Evolutionary conservation across 2,329 filamentous ascomycete genomes (phyloP).

Genomic region (Cercospora nicotianae): DNA sequence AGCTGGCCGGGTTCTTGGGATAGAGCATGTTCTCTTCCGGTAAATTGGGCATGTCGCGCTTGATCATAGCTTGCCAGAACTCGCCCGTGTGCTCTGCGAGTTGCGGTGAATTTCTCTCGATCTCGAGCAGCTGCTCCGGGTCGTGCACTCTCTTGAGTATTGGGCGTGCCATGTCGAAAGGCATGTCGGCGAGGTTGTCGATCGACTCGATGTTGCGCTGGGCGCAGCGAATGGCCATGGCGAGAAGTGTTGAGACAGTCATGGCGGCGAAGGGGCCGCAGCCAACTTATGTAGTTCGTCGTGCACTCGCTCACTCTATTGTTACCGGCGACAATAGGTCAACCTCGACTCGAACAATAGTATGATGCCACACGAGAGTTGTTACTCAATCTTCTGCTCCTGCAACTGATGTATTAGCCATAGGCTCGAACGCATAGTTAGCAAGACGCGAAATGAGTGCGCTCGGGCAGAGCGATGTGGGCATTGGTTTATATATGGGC

Average conservation of each 20-base stretch:
- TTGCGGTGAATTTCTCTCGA: conserved; percentile 77
- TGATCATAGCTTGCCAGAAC: conserved; percentile 78
- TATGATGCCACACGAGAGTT: neutral
- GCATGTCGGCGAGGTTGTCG: conserved; percentile 69
- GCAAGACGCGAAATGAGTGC: neutral
- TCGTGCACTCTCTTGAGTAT: conserved; percentile 72
- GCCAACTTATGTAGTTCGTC: neutral
- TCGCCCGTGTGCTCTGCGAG: conserved; percentile 68
- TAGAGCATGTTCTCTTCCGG: conserved; percentile 56
- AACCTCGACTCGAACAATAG: neutral
- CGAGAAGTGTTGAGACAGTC: conserved; percentile 40
- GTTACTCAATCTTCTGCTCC: neutral
- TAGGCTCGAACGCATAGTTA: neutral
- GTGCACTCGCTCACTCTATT: conserved; percentile 9
- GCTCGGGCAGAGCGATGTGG: neutral
- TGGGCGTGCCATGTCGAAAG: conserved; percentile 64
- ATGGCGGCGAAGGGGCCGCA: conserved; percentile 21
- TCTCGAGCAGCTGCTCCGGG: conserved; percentile 67
- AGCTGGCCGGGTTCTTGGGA: conserved; percentile 66
- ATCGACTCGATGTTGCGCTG: conserved; percentile 52
- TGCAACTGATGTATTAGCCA: neutral
- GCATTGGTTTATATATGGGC: neutral
- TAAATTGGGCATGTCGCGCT: conserved; percentile 70
- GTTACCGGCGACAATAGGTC: conserved; percentile 11
- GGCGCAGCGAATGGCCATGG: conserved; percentile 44